These are phyloP conservation scores for Tolypocladium tundrense DNA, from an alignment of 2,329 filamentous ascomycete genomes.

Conservation along the genomic window DNA sequence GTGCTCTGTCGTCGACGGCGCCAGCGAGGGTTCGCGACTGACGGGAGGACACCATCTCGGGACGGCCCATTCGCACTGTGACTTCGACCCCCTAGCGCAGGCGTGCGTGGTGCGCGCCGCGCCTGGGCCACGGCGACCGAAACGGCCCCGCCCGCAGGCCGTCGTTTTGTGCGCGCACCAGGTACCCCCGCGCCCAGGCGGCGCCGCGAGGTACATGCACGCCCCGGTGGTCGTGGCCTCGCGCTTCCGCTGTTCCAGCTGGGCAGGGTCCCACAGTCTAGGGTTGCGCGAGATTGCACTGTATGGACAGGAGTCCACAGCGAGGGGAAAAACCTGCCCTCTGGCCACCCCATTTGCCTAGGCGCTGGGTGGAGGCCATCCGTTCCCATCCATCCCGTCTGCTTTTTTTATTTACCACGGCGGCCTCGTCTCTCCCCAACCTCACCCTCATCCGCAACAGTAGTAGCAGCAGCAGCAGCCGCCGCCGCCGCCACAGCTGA, in stretches of 20 bases:
- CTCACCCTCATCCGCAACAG: slow-evolving; percentile 2
- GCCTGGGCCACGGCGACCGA: not conserved
- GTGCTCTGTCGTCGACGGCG: too few species aligned
- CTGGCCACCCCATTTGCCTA: not conserved
- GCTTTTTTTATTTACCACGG: slow-evolving; percentile 1
- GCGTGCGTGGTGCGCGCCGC: not conserved
- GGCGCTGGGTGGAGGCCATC: not conserved
- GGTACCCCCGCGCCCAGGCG: not conserved
- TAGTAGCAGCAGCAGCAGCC: not conserved
- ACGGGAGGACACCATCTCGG: not conserved
- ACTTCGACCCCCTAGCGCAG: not conserved
- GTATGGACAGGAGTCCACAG: not conserved
- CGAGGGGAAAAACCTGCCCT: slow-evolving; percentile 1
- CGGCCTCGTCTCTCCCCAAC: slow-evolving; percentile 2
- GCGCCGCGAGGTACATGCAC: not conserved
- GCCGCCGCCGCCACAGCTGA: not conserved
- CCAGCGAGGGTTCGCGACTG: not conserved
- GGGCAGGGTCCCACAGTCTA: not conserved
- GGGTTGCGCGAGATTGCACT: not conserved
- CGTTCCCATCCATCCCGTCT: slow-evolving; percentile 1
- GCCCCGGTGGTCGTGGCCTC: not conserved
- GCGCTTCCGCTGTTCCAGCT: not conserved
- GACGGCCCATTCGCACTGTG: not conserved
- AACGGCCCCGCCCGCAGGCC: not conserved
- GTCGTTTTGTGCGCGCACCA: too few species aligned